Evolutionary conservation across 2,329 filamentous ascomycete genomes (phyloP), one percentile per base, ranked within the genome.

Genomic region (Laburnicola sp.): DNA sequence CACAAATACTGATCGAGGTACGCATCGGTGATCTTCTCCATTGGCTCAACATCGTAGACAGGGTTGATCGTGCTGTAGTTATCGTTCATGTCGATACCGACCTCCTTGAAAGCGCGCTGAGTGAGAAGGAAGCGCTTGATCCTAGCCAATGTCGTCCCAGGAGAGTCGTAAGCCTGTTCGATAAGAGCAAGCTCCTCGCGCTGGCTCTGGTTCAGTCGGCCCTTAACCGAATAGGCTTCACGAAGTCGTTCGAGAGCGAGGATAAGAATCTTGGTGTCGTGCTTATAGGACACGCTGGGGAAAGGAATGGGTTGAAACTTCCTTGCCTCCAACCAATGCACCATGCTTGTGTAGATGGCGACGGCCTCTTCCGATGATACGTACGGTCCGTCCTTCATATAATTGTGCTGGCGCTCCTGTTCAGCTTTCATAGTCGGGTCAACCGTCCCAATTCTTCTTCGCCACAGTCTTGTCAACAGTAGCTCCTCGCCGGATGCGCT

Each of bases 1-100:
- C 95, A 99, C 7, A 99, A 81, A 66, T 99, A 99, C 69, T 99
- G 95, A 66, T 99, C 94, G 42, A 99, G 84, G 65, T 99, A 99
- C 2, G 94, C 95, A 75, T 99, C 94, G 34, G 93, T 99, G 63
- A 99, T 99, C 79, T 99, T 99, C 79, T 99, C 94, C 53, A 99
- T 97, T 0, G 94, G 94, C 75, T 99, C 95, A 53, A 99, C 94
- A 62, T 99, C 94, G 70, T 99, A 99, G 1, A 99, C 94, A 0
- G 94, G 95, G 69, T 99, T 99, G 79, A 99, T 99, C 16, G 91
- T 93, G 79, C 86, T 97, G 77, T 99, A 99, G 69, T 99, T 99
- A 77, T 99, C 94, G 73, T 99, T 99, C 94, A 99, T 99, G 70
- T 99, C 94, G 61, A 99, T 99, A 48, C 93, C 94, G 38, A 99